phyloP scores from a whole-genome alignment of 352 stramenopile species.

The Pythium biforme region DNA sequence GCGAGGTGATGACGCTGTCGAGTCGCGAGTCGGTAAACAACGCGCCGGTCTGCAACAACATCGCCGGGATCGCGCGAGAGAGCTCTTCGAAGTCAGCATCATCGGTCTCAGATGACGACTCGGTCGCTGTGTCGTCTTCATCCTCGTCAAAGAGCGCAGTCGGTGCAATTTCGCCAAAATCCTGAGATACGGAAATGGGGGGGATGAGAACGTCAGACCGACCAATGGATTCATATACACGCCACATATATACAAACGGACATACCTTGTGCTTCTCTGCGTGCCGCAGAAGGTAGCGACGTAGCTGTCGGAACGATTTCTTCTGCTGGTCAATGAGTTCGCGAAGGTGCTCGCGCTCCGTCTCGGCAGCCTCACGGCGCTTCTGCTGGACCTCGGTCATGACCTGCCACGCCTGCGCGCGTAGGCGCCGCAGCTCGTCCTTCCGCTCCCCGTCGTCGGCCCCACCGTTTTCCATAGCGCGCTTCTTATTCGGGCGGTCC shows the following conservation, averaged over 20 bases:
- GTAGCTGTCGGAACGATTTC: slow-evolving; percentile 11
- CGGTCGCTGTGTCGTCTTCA: slow-evolving; percentile 9
- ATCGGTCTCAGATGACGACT: not conserved
- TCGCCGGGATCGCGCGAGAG: slow-evolving; percentile 8
- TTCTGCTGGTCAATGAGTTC: slow-evolving; percentile 13
- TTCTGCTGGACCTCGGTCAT: slow-evolving; percentile 12
- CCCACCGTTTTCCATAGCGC: not conserved
- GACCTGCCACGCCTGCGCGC: slow-evolving; percentile 14
- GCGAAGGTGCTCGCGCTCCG: slow-evolving; percentile 8
- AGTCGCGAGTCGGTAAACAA: slow-evolving; percentile 13
- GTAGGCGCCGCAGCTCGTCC: slow-evolving; percentile 12
- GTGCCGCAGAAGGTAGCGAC: slow-evolving; percentile 5
- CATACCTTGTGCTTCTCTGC: slow-evolving; percentile 5
- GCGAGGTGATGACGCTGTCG: not conserved
- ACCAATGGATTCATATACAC: not conserved
- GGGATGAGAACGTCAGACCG: not conserved
- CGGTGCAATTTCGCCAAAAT: not conserved
- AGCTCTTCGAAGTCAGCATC: slow-evolving; percentile 11
- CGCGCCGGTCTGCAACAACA: slow-evolving; percentile 10
- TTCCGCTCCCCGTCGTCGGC: slow-evolving; percentile 11
- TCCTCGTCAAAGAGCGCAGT: not conserved
- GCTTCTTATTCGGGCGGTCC: slow-evolving; percentile 3
- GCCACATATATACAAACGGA: not conserved
- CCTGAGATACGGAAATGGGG: not conserved
- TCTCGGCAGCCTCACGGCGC: slow-evolving; percentile 11